A percentile compares a stretch with the other conserved stretches of the same genome.
Conservation (phyloP, 2,329 filamentous ascomycete genomes). For the Cryphonectria naterciae region DNA sequence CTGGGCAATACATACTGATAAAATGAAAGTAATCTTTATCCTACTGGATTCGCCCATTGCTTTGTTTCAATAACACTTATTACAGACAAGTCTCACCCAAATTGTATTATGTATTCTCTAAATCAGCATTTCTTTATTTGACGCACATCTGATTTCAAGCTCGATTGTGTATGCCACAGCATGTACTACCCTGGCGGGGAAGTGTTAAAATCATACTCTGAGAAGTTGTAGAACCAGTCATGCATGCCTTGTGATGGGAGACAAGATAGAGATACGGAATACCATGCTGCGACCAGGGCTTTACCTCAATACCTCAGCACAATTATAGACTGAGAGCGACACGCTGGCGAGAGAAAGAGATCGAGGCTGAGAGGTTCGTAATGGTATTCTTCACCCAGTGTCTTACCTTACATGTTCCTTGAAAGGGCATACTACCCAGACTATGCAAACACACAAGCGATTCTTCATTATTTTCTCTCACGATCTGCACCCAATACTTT, state of each 20-base stretch:
- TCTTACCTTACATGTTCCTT: not conserved
- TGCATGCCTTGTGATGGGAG: not conserved
- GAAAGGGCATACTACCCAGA: not conserved
- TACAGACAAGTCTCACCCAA: too few species aligned
- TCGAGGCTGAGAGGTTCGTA: not conserved
- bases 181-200: too few species aligned
- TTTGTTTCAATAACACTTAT: too few species aligned
- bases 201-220: too few species aligned
- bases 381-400: not conserved
- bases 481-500: not conserved
- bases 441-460: not conserved
- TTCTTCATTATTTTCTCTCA: not conserved
- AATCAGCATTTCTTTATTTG: too few species aligned
- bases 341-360: not conserved
- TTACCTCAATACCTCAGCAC: not conserved
- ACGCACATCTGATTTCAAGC: too few species aligned
- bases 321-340: not conserved
- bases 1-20: too few species aligned
- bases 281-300: not conserved
- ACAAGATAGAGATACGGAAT: not conserved
- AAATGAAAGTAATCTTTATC: too few species aligned
- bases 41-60: too few species aligned
- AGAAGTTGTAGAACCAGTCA: not conserved
- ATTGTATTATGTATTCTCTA: too few species aligned
- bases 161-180: too few species aligned